These are phyloP conservation scores for Isoetes taiwanensis DNA, from an alignment of 75 land plant species.

Conservation along the genomic window DNA sequence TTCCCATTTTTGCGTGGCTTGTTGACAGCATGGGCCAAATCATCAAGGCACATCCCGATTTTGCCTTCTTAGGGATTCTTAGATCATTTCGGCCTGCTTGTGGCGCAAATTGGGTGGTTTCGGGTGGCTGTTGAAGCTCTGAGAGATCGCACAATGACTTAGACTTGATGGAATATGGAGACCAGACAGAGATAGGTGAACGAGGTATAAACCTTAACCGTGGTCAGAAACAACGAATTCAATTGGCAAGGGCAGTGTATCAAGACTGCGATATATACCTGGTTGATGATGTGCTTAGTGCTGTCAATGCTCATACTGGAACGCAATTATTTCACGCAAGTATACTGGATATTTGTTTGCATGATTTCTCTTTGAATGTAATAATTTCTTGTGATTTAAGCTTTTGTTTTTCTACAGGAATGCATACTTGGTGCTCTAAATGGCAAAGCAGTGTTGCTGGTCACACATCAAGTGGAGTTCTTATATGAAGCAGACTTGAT, in stretches of 20 bases:
- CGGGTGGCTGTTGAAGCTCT: too few species aligned
- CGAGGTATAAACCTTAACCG: constrained; percentile 2
- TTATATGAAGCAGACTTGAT: neutral
- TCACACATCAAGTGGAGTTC: constrained; percentile 4
- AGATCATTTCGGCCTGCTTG: too few species aligned
- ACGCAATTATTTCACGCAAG: neutral
- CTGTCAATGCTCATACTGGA: constrained; percentile 3
- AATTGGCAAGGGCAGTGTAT: constrained; percentile 3
- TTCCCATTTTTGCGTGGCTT: too few species aligned
- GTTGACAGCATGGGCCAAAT: too few species aligned
- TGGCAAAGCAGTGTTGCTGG: constrained; percentile 1
- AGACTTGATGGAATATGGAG: constrained; percentile 1
- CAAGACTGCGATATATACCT: constrained; percentile 4
- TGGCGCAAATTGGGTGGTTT: too few species aligned
- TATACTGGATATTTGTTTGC: neutral
- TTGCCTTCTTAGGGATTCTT: too few species aligned
- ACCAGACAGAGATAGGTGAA: constrained; percentile 5
- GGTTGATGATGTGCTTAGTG: constrained; percentile 6
- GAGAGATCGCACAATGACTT: too few species aligned
- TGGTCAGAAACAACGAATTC: constrained; percentile 3
- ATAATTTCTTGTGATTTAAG: neutral
- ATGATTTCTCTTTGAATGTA: neutral
- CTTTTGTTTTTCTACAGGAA: neutral
- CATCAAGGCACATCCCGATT: too few species aligned
- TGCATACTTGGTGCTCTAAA: neutral